These are phyloP conservation scores for Paradendryphiella salina DNA, from an alignment of 2,329 filamentous ascomycete species.

Conservation along the genomic window DNA sequence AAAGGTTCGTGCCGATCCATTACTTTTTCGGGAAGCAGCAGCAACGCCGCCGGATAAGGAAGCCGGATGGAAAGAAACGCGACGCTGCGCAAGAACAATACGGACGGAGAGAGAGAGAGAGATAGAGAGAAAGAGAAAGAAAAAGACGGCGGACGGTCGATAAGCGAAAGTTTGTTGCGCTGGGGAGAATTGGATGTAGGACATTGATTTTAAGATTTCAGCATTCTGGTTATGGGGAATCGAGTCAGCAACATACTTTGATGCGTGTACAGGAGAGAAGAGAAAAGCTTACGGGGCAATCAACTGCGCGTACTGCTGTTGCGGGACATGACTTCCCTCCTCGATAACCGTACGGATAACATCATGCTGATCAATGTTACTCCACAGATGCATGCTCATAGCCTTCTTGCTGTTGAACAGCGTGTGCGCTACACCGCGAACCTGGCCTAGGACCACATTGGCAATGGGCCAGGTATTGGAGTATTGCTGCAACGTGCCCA, in stretches of 20 bases:
- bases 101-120: too few species aligned
- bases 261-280: not conserved
- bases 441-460: slow-evolving; percentile 68
- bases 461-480: slow-evolving; percentile 74
- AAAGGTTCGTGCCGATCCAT: too few species aligned
- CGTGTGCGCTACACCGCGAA: slow-evolving; percentile 77
- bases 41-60: too few species aligned
- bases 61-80: too few species aligned
- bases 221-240: slow-evolving; percentile 23
- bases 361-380: slow-evolving; percentile 41
- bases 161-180: too few species aligned
- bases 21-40: too few species aligned
- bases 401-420: slow-evolving; percentile 57
- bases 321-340: slow-evolving; percentile 36
- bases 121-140: too few species aligned
- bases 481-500: slow-evolving; percentile 71
- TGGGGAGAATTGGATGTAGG: too few species aligned
- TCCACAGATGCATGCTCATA: slow-evolving; percentile 47
- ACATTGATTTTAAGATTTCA: slow-evolving; percentile 31
- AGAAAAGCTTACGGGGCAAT: slow-evolving; percentile 41
- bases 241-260: not conserved
- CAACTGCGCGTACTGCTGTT: slow-evolving; percentile 43
- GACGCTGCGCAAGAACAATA: too few species aligned
- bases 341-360: slow-evolving; percentile 43
- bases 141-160: too few species aligned